These are phyloP conservation scores for Sinapis alba DNA, from an alignment of 441 rosid genomes.

Conservation along the genomic window DNA sequence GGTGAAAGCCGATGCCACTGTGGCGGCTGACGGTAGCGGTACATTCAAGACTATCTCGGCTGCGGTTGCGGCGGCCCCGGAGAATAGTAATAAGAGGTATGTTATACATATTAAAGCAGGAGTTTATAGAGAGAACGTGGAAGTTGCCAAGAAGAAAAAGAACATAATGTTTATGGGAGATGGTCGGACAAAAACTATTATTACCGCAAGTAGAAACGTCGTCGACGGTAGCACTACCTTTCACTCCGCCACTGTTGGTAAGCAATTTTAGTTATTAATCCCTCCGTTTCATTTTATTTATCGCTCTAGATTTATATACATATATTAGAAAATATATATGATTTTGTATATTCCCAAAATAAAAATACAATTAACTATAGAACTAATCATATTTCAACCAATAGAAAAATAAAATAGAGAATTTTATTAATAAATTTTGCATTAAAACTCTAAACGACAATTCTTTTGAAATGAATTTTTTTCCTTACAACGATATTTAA, in stretches of 20 bases:
- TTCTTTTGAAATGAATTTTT: too few species aligned
- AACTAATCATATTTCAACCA: too few species aligned
- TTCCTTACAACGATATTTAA: too few species aligned
- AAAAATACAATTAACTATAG: too few species aligned
- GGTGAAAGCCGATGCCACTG: slow-evolving; percentile 49
- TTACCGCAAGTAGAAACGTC: slow-evolving; percentile 57
- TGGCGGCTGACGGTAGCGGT: slow-evolving; percentile 65
- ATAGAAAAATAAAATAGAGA: too few species aligned
- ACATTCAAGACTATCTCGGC: slow-evolving; percentile 48
- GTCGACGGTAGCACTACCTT: slow-evolving; percentile 72
- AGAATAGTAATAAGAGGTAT: slow-evolving; percentile 48
- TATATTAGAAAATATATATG: too few species aligned
- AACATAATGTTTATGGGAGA: slow-evolving; percentile 67
- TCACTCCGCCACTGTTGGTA: slow-evolving; percentile 65
- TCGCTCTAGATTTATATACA: too few species aligned
- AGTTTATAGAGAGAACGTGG: slow-evolving; percentile 60
- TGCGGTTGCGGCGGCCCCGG: slow-evolving; percentile 66
- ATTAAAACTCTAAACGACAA: too few species aligned
- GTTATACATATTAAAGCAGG: slow-evolving; percentile 65
- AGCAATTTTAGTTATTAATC: slow-evolving; percentile 28
- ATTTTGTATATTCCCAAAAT: too few species aligned
- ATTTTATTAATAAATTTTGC: too few species aligned
- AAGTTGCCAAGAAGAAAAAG: slow-evolving; percentile 50
- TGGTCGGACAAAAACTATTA: slow-evolving; percentile 51
- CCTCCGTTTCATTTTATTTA: too few species aligned